Base-by-base conservation (phyloP, 1,284 basidiomycete genomes). In the Ceratobasidium sp. region DNA sequence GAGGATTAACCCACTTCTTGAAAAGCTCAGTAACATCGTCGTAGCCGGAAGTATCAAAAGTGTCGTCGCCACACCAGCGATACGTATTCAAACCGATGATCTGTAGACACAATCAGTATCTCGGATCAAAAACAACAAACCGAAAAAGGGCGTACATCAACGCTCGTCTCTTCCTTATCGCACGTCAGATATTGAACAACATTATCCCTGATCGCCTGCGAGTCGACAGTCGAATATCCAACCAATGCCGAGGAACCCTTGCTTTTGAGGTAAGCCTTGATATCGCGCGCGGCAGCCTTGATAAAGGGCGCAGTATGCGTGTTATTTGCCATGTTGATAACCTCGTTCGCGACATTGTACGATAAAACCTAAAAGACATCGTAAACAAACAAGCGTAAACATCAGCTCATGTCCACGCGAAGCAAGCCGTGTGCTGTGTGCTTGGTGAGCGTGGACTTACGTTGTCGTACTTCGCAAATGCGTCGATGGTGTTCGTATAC, bases 271-370 rank as follows among this genome's bases (percentile, higher is more conserved):
- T 96, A 97, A 1, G 95, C 89, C 82, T 91, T 96, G 79, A 89
- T 84, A 81, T 98, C 96, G 50, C 96, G 89, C 27, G 94, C 94
- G 24, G 95, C 95, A 50, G 95, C 95, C 83, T 97, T 97, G 82
- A 98, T 89, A 82, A 90, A 97, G 0, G 95, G 88, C 11, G 90
- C 89, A 17, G 92, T 89, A 54, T 84, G 84, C 17, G 93, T 93
- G 76, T 85, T 87, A 66, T 88, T 86, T 27, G 85, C 73, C 22
- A 80, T 81, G 48, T 87, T 89, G 77, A 96, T 89, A 24, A 96
- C 93, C 82, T 97, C 96, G 81, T 98, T 98, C n/a, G 95, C 96
- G 75, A 98, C 87, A 81, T 96, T 96, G 84, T 82, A 89, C 90
- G 63, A 81, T 19, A 82, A 78, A 47, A 82, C 67, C 67, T 72